Evolutionary conservation across 176 grass and related monocot species (phyloP).

Genomic region (Neostapfia colusana): DNA sequence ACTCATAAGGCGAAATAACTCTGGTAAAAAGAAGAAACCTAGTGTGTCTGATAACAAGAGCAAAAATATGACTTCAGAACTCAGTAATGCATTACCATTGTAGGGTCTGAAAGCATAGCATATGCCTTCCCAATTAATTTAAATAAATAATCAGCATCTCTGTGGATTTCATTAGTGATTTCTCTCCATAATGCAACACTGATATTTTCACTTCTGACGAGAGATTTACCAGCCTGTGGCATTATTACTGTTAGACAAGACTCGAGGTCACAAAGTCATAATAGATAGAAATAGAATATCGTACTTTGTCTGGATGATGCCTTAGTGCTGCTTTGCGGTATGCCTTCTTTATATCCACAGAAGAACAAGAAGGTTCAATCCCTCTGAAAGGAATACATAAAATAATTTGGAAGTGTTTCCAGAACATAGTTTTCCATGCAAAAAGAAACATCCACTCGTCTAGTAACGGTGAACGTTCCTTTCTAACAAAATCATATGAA

Average conservation of each 20-base stretch:
- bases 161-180: slow-evolving; percentile 53
- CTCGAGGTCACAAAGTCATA: slow-evolving; percentile 26
- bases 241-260: slow-evolving; percentile 39
- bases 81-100: slow-evolving; percentile 56
- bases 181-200: slow-evolving; percentile 54
- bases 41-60: not conserved
- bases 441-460: not conserved
- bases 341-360: slow-evolving; percentile 73
- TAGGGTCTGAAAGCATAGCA: slow-evolving; percentile 69
- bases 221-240: slow-evolving; percentile 61
- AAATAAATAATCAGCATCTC: slow-evolving; percentile 83
- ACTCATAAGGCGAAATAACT: not conserved
- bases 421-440: not conserved
- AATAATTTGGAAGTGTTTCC: slow-evolving; percentile 12
- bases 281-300: slow-evolving; percentile 29
- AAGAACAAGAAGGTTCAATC: slow-evolving; percentile 68
- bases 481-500: slow-evolving; percentile 15
- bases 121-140: slow-evolving; percentile 93
- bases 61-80: not conserved
- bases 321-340: slow-evolving; percentile 85
- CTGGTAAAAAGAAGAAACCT: not conserved
- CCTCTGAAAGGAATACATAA: slow-evolving; percentile 55
- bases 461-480: slow-evolving; percentile 9
- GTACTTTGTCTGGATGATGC: slow-evolving; percentile 87
- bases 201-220: slow-evolving; percentile 75